phyloP scores from a whole-genome alignment of 2,329 filamentous ascomycete species.

The Fusarium kyushuense region DNA sequence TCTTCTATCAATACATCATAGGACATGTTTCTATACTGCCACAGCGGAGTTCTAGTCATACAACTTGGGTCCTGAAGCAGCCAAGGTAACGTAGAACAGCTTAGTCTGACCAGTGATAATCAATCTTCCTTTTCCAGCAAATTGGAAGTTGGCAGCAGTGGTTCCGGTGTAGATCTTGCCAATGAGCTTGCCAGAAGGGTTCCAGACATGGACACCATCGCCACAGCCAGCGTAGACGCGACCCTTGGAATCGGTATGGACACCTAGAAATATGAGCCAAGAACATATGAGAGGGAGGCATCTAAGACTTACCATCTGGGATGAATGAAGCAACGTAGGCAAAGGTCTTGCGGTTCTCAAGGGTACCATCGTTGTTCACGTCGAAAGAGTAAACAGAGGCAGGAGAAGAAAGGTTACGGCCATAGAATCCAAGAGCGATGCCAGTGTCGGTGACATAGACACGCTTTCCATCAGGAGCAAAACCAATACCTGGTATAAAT shows the following conservation, averaged over 20 bases:
- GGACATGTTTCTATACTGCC: too few relatives aligned
- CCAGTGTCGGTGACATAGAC: conserved; percentile 71
- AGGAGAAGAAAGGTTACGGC: conserved; percentile 56
- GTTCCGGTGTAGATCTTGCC: conserved; percentile 67
- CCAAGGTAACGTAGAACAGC: conserved; percentile 48
- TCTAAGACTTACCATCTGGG: conserved; percentile 64
- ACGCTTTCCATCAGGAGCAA: conserved; percentile 64
- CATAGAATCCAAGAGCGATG: conserved; percentile 55
- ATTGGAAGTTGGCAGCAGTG: conserved; percentile 60
- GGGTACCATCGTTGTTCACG: conserved; percentile 60
- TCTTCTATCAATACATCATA: neutral
- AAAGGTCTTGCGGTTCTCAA: conserved; percentile 64
- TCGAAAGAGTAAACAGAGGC: conserved; percentile 63
- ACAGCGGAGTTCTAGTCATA: neutral
- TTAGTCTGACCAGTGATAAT: conserved; percentile 52
- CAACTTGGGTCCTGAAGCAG: conserved; percentile 18
- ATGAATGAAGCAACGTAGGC: conserved; percentile 66
- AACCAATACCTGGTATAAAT: conserved; percentile 59
- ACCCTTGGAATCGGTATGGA: conserved; percentile 66
- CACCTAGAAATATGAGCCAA: conserved; percentile 53
- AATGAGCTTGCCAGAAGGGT: conserved; percentile 59
- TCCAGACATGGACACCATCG: conserved; percentile 64
- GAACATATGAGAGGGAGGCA: neutral
- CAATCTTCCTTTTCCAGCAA: conserved; percentile 54
- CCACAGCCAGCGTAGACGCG: conserved; percentile 66